phyloP scores from a whole-genome alignment of 169 alveolate genomes.

The Plasmodium berghei region DNA sequence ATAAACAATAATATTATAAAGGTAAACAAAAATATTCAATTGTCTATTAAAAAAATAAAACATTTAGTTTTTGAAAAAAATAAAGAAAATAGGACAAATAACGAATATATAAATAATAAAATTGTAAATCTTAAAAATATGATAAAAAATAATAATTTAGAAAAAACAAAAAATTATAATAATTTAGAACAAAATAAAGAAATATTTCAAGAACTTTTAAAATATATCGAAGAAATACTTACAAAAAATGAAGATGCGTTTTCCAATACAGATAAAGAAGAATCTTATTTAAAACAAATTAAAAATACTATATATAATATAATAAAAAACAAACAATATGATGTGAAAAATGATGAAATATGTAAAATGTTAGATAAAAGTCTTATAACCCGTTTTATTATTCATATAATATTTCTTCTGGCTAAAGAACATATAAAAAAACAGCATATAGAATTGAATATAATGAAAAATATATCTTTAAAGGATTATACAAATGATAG shows the following conservation, averaged over 20 bases:
- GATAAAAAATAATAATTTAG: neutral
- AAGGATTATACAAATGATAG: neutral
- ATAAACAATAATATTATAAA: neutral
- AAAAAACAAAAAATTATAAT: slow-evolving; percentile 5
- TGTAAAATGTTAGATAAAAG: slow-evolving; percentile 13
- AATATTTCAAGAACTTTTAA: slow-evolving; percentile 10
- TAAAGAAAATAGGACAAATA: slow-evolving; percentile 19
- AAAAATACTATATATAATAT: slow-evolving; percentile 16
- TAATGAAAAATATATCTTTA: neutral
- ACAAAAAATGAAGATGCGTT: neutral
- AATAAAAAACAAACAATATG: slow-evolving; percentile 9
- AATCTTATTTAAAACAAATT: neutral
- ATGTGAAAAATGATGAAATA: slow-evolving; percentile 4
- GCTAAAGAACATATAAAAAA: slow-evolving; percentile 13
- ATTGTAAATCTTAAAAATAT: neutral
- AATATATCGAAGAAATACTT: slow-evolving; percentile 10
- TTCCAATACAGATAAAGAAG: neutral
- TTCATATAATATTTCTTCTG: slow-evolving; percentile 8
- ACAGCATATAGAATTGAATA: neutral
- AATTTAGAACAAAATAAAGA: neutral
- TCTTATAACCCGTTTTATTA: slow-evolving; percentile 4
- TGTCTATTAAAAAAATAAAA: slow-evolving; percentile 26
- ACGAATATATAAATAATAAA: slow-evolving; percentile 29
- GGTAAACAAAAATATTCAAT: slow-evolving; percentile 4
- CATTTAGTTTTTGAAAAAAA: slow-evolving; percentile 5